These are phyloP conservation scores for Syzygium syzygioides DNA, from an alignment of 441 rosid genomes.

Conservation along the genomic window DNA sequence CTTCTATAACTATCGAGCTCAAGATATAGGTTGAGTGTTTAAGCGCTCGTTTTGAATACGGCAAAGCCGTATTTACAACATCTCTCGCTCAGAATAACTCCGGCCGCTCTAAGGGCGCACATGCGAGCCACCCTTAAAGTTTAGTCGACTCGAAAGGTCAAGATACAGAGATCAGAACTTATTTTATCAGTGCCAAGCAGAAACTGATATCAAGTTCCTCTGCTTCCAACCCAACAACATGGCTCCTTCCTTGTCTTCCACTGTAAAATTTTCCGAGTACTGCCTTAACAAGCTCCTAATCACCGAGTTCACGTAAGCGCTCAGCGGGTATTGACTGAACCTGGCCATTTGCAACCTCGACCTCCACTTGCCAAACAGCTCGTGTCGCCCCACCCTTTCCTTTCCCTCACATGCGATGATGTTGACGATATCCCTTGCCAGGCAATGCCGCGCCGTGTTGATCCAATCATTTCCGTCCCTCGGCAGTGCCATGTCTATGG, in stretches of 20 bases:
- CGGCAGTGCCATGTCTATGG: conserved; percentile 1
- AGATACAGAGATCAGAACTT: background rate
- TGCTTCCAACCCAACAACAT: conserved; percentile 3
- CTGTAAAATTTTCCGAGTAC: background rate
- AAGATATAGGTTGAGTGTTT: background rate
- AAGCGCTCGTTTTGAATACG: background rate
- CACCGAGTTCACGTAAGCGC: background rate
- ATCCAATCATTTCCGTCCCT: conserved; percentile 4
- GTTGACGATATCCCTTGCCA: conserved; percentile 6
- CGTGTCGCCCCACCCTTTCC: conserved; percentile 13
- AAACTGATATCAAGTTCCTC: background rate
- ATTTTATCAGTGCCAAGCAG: background rate
- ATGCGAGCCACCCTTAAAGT: background rate
- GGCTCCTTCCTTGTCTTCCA: conserved; percentile 1
- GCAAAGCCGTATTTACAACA: accelerated
- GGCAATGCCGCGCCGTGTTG: background rate
- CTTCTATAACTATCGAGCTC: background rate
- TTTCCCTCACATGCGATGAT: conserved; percentile 4
- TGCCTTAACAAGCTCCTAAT: background rate
- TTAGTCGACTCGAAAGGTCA: background rate
- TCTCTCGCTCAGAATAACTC: background rate
- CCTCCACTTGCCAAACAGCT: conserved; percentile 9
- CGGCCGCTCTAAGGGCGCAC: background rate
- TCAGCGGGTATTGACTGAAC: background rate
- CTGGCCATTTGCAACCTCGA: conserved; percentile 5